Evolutionary conservation across 306 rosid genomes (phyloP).

Genomic region (Cicer arietinum): DNA sequence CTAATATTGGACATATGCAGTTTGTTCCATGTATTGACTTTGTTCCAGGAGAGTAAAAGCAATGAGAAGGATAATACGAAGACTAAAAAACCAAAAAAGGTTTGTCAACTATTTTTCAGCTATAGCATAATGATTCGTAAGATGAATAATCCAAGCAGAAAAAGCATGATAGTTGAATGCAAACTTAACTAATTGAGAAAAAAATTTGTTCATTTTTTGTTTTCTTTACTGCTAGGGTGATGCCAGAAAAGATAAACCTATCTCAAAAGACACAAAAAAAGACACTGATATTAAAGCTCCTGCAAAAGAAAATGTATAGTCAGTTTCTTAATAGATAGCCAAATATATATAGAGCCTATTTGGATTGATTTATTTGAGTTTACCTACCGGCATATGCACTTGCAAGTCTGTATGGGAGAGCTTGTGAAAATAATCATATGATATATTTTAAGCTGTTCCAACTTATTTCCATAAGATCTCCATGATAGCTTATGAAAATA

Average conservation of each 20-base stretch:
- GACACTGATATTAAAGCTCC: slow-evolving; percentile 64
- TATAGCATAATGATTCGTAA: slow-evolving; percentile 5
- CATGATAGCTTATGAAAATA: too few relatives aligned
- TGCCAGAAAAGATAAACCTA: slow-evolving; percentile 61
- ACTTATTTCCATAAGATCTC: too few relatives aligned
- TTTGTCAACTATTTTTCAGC: slow-evolving; percentile 40
- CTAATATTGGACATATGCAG: slow-evolving; percentile 60
- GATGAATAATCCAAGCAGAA: neutral
- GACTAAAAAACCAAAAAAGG: slow-evolving; percentile 73
- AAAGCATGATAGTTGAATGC: neutral
- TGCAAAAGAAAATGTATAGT: slow-evolving; percentile 60
- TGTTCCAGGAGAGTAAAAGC: slow-evolving; percentile 71
- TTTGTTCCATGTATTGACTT: slow-evolving; percentile 78
- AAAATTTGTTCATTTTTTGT: neutral
- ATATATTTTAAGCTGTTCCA: too few relatives aligned
- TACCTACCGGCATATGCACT: too few relatives aligned
- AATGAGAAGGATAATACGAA: slow-evolving; percentile 59
- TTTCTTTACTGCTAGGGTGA: slow-evolving; percentile 55
- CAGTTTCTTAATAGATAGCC: slow-evolving; percentile 23
- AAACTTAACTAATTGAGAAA: slow-evolving; percentile 11
- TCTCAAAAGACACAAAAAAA: slow-evolving; percentile 59
- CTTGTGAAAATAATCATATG: too few relatives aligned
- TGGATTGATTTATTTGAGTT: too few relatives aligned
- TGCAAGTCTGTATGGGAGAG: too few relatives aligned
- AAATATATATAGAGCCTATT: neutral